Base-by-base conservation (phyloP, 2,329 filamentous ascomycete genomes). In the Periconia sp. region DNA sequence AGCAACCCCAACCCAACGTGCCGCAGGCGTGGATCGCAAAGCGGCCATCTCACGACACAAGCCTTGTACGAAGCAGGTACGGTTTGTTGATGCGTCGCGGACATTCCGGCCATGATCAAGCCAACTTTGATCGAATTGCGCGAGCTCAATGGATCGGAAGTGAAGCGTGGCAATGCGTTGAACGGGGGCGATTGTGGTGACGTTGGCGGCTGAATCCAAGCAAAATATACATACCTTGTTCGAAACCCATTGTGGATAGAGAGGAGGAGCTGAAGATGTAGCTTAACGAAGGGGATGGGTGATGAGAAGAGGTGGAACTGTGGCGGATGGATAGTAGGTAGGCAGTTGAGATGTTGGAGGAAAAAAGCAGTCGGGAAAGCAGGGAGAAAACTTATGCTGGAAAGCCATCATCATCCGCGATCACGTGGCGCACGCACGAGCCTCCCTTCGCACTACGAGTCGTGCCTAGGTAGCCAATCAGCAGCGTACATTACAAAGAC, bases 191-290 rank as follows among this genome's bases (percentile, higher is more conserved):
- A 37, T 11, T 45, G 63, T 59, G 54, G 69, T 70, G 68, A 67
- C 70, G 65, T 71, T 60, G 60, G 60, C 45, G 60, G 61, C 56
- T 55, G 45, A 48, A 41, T 31, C 33, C 6, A 37, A 37, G 33
- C 33, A 55, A 49, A 54, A 47, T 14, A 53, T 63, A 72, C 73
- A 52, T 73, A 75, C 73, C 73, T 48, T 61, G 50, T 62, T 71
- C 70, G 68, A 72, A 71, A 68, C 71, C 72, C 73, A 75, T 75
- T 69, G 55, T 74, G 70, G 62, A n/a, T 57, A 52, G 49, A 59
- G 59, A 54, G 55, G 60, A 53, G 60, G 48, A 53, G 52, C 52
- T 58, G 50, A 53, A 49, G 45, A 40, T 50, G 44, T 48, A 54
- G 56, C 57, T 57, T 59, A 53, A 52, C 44, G 42, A 27, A 27